Conservation (phyloP, 2,329 filamentous ascomycete genomes). For the Penicillium thymicola region DNA sequence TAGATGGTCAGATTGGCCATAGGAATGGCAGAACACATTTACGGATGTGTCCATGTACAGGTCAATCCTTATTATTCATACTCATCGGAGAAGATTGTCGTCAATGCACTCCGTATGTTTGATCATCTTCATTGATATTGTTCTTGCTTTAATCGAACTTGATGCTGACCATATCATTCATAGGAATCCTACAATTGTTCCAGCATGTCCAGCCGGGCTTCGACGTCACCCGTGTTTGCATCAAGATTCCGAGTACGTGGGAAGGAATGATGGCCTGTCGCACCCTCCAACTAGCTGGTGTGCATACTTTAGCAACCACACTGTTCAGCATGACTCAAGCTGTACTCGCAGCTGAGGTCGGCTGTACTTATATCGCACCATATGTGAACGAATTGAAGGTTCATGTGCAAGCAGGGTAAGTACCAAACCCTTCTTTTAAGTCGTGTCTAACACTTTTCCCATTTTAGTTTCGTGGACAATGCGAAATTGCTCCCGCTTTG, state of each 20-base stretch:
- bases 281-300: conserved; percentile 51
- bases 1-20: conserved; percentile 57
- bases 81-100: conserved; percentile 48
- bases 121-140: not conserved
- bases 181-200: conserved; percentile 53
- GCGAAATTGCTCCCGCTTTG: conserved; percentile 47
- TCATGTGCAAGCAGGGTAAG: conserved; percentile 51
- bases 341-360: conserved; percentile 54
- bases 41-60: conserved; percentile 57
- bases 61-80: conserved; percentile 58
- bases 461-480: conserved; percentile 26
- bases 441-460: not conserved
- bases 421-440: not conserved
- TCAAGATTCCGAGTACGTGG: conserved; percentile 63
- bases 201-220: conserved; percentile 44
- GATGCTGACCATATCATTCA: not conserved
- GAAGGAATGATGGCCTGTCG: conserved; percentile 61
- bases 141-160: not conserved
- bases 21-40: conserved; percentile 50
- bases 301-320: conserved; percentile 61
- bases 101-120: conserved; percentile 50
- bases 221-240: conserved; percentile 53
- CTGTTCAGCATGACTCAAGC: conserved; percentile 63
- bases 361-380: conserved; percentile 62
- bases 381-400: conserved; percentile 64